phyloP scores from a whole-genome alignment of 352 stramenopile genomes.

The Pythium insidiosum region DNA sequence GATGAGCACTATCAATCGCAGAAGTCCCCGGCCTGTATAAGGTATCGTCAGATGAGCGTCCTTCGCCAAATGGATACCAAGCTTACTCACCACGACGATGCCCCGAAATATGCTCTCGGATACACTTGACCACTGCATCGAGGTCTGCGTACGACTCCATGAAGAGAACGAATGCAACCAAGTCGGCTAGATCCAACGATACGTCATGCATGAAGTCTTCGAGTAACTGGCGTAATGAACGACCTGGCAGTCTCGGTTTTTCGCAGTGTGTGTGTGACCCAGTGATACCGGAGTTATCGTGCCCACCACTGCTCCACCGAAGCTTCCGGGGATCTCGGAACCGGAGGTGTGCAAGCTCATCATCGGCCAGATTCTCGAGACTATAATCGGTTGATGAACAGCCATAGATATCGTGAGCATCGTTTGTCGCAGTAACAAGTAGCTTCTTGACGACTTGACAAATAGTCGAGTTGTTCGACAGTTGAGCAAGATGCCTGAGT shows the following conservation, averaged over 20 bases:
- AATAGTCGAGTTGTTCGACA: conserved; percentile 27
- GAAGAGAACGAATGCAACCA: conserved; percentile 64
- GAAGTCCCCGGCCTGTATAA: conserved; percentile 11
- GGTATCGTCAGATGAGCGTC: no score
- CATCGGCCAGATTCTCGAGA: not conserved
- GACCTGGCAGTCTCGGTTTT: no score
- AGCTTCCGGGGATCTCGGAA: conserved; percentile 17
- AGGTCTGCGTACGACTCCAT: conserved; percentile 59
- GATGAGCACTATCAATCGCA: conserved; percentile 57
- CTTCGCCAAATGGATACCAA: no score
- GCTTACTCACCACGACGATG: conserved; percentile 28
- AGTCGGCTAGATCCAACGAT: conserved; percentile 38
- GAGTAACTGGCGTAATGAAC: conserved; percentile 6
- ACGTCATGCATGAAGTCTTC: conserved; percentile 17
- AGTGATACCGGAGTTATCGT: no score
- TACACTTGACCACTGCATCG: conserved; percentile 43
- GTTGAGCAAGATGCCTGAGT: conserved; percentile 39
- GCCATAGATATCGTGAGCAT: conserved; percentile 56
- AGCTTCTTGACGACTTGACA: conserved; percentile 19
- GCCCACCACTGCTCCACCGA: no score
- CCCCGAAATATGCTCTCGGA: conserved; percentile 38
- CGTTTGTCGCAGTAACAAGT: conserved; percentile 4
- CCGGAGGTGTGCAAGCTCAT: conserved; percentile 1
- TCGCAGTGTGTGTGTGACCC: no score
- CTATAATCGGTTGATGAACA: conserved; percentile 50